Evolutionary conservation across 2,329 filamentous ascomycete species (phyloP).

Genomic region (Cercospora nicotianae): DNA sequence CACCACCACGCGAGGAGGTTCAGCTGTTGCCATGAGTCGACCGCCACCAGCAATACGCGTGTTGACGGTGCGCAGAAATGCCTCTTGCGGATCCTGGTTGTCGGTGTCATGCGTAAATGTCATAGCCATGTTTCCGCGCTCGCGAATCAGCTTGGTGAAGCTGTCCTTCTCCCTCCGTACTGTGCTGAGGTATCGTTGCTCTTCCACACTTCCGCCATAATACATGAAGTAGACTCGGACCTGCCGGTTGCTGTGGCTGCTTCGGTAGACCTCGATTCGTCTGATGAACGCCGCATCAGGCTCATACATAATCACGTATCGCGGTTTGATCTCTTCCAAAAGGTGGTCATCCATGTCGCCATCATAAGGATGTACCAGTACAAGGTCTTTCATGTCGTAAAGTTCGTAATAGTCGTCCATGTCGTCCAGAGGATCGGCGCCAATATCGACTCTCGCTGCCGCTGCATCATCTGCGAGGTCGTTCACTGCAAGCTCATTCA

Average conservation of each 20-base stretch:
- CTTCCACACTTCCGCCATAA: constrained; percentile 91
- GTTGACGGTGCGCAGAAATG: constrained; percentile 91
- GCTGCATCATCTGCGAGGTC: constrained; percentile 64
- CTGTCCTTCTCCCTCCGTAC: constrained; percentile 95
- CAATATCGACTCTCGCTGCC: constrained; percentile 70
- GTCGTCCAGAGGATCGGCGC: constrained; percentile 77
- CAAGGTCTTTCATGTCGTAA: constrained; percentile 84
- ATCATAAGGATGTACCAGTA: constrained; percentile 90
- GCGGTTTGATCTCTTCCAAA: constrained; percentile 89
- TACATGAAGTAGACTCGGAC: constrained; percentile 96
- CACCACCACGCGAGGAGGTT: constrained; percentile 87
- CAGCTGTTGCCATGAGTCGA: constrained; percentile 75
- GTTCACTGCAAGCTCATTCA: constrained; percentile 80
- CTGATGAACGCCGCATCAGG: constrained; percentile 93
- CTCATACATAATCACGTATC: constrained; percentile 98
- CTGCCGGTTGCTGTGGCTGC: constrained; percentile 84
- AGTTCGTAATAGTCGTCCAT: constrained; percentile 92
- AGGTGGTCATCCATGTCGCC: constrained; percentile 95
- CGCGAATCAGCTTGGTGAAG: constrained; percentile 91
- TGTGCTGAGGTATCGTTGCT: constrained; percentile 85
- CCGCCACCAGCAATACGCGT: constrained; percentile 95
- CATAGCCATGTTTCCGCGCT: constrained; percentile 86
- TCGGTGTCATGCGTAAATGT: constrained; percentile 73
- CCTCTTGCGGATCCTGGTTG: constrained; percentile 79
- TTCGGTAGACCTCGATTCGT: constrained; percentile 91